Conservation (phyloP, 225 moss, liverwort and hornwort species). For the Marchantia paleacea region DNA sequence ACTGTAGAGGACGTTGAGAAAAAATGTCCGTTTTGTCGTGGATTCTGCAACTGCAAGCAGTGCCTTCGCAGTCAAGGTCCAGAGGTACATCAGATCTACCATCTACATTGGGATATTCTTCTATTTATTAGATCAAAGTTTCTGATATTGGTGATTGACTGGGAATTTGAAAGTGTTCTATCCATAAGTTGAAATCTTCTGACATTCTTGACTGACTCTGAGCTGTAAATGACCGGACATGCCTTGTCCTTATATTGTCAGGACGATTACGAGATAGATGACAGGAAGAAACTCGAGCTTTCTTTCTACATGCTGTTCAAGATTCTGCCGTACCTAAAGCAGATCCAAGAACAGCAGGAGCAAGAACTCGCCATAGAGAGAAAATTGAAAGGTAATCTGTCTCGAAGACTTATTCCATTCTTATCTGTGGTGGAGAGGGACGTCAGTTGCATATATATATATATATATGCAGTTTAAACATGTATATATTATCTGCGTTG, state of each 20-base stretch:
- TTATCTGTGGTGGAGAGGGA: background rate
- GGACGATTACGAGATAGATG: slow-evolving; percentile 44
- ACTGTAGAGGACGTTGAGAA: background rate
- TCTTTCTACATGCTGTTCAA: slow-evolving; percentile 46
- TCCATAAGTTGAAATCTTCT: background rate
- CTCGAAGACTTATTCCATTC: background rate
- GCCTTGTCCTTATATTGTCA: slow-evolving; percentile 14
- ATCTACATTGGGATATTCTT: too few relatives aligned
- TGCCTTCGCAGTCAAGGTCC: slow-evolving; percentile 21
- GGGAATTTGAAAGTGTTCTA: too few relatives aligned
- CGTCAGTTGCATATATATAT: too few relatives aligned
- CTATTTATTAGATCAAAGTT: too few relatives aligned
- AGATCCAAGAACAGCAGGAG: background rate
- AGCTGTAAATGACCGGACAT: background rate
- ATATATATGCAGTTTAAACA: background rate
- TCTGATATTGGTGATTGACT: too few relatives aligned
- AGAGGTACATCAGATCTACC: background rate
- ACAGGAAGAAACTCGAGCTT: slow-evolving; percentile 40
- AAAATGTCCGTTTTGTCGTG: slow-evolving; percentile 17
- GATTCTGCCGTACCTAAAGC: slow-evolving; percentile 41
- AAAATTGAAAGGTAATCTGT: slow-evolving; percentile 1
- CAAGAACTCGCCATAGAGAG: background rate
- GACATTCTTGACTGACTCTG: background rate
- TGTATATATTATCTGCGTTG: too few relatives aligned
- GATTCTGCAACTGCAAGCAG: slow-evolving; percentile 22